phyloP scores from a whole-genome alignment of 805 yeast genomes.

The Wickerhamomyces chambardii region DNA sequence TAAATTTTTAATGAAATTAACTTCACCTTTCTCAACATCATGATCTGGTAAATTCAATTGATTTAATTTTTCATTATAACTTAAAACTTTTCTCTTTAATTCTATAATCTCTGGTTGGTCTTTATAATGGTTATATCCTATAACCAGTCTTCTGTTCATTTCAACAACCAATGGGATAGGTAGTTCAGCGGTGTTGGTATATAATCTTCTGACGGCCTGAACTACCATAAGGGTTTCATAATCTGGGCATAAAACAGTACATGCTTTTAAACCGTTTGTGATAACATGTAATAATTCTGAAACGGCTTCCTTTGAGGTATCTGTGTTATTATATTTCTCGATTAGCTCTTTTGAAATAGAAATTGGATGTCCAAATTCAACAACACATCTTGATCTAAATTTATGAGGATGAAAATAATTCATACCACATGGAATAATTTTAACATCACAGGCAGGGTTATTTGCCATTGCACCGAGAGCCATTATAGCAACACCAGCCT shows the following conservation, averaged over 20 bases:
- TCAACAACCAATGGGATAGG: constrained; percentile 84
- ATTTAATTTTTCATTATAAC: constrained; percentile 58
- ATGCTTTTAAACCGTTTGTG: constrained; percentile 68
- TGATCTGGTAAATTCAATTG: constrained; percentile 51
- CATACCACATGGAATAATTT: constrained; percentile 95
- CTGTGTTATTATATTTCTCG: constrained; percentile 52
- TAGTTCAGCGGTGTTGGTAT: constrained; percentile 64
- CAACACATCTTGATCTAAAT: constrained; percentile 89
- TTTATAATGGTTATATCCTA: constrained; percentile 70
- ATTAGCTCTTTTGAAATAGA: constrained; percentile 56
- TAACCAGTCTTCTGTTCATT: constrained; percentile 78
- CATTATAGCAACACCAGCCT: constrained; percentile 98
- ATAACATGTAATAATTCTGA: constrained; percentile 60
- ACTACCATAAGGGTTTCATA: constrained; percentile 84
- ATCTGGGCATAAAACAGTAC: constrained; percentile 83
- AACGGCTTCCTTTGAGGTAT: constrained; percentile 64
- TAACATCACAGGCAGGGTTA: constrained; percentile 67
- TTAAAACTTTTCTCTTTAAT: constrained; percentile 53
- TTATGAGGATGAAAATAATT: constrained; percentile 95
- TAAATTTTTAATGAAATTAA: constrained; percentile 39
- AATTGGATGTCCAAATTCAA: constrained; percentile 89
- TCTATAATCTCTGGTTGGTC: constrained; percentile 59
- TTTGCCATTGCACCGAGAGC: constrained; percentile 89
- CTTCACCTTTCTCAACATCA: constrained; percentile 41
- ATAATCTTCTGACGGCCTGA: constrained; percentile 87